Conservation (phyloP, 192 early-diverging fungal species). For the Entophlyctis helioformis region DNA sequence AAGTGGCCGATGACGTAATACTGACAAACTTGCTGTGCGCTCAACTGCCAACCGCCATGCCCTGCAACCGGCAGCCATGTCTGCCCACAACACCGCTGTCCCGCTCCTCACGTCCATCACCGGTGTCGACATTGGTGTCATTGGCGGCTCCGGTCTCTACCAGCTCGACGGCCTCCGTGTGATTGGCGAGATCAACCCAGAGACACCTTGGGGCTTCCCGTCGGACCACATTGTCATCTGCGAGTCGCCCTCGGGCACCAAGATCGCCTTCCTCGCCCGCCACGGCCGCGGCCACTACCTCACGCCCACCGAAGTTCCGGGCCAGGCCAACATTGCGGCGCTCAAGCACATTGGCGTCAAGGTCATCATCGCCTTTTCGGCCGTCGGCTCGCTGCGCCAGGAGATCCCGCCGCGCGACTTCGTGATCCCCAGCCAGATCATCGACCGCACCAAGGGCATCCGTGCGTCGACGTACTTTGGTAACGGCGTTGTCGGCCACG, state of each 20-base stretch:
- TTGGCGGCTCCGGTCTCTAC: slow-evolving; percentile 85
- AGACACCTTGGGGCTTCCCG: slow-evolving; percentile 74
- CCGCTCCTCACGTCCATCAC: too few species aligned
- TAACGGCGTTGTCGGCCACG: slow-evolving; percentile 84
- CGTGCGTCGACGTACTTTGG: slow-evolving; percentile 92
- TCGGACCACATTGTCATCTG: slow-evolving; percentile 78
- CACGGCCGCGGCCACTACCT: slow-evolving; percentile 85
- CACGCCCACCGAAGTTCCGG: slow-evolving; percentile 82
- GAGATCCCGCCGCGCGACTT: slow-evolving; percentile 92
- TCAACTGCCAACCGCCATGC: too few species aligned
- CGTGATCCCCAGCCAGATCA: slow-evolving; percentile 85
- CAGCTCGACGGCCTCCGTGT: slow-evolving; percentile 67
- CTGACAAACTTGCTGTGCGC: too few species aligned
- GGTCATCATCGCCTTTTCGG: slow-evolving; percentile 90
- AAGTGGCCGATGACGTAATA: too few species aligned
- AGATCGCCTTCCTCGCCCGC: slow-evolving; percentile 92
- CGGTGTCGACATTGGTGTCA: slow-evolving; percentile 75
- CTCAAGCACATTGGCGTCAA: slow-evolving; percentile 88
- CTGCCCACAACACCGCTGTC: too few species aligned
- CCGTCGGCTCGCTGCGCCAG: slow-evolving; percentile 89
- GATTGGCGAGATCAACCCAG: slow-evolving; percentile 70
- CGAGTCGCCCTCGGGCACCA: slow-evolving; percentile 51
- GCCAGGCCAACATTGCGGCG: slow-evolving; percentile 94
- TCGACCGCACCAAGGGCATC: slow-evolving; percentile 97
- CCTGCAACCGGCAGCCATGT: too few species aligned